Conservation (phyloP, 768 basidiomycete genomes). For the Boletus pseudopeckii region DNA sequence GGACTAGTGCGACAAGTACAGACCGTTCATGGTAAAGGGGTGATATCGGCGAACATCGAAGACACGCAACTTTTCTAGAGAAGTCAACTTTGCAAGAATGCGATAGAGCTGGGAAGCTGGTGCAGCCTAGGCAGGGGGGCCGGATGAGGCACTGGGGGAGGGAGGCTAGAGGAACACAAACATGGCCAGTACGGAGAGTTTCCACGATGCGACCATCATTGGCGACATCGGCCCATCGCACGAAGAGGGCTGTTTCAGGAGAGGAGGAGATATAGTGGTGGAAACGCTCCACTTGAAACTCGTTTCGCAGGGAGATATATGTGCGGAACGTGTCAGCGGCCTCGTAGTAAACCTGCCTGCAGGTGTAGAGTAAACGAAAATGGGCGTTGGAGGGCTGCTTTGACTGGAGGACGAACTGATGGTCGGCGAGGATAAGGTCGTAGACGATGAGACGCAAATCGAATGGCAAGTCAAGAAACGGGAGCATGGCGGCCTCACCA, state of each 20-base stretch:
- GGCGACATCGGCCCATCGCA: slow-evolving; percentile 37
- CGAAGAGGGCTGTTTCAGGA: slow-evolving; percentile 17
- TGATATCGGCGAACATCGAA: slow-evolving; percentile 29
- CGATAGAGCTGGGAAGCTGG: slow-evolving; percentile 34
- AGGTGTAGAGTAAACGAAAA: slow-evolving; percentile 31
- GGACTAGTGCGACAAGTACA: not conserved
- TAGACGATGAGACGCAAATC: slow-evolving; percentile 38
- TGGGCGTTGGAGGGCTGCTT: slow-evolving; percentile 36
- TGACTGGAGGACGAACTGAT: slow-evolving; percentile 29
- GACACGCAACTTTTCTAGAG: slow-evolving; percentile 32
- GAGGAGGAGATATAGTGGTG: slow-evolving; percentile 21
- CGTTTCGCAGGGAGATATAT: slow-evolving; percentile 39
- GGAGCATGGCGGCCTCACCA: slow-evolving; percentile 20
- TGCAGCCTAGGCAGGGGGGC: slow-evolving; percentile 1
- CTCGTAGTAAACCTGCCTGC: slow-evolving; percentile 31
- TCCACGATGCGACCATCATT: slow-evolving; percentile 37
- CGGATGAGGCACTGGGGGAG: slow-evolving; percentile 4
- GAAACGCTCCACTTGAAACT: slow-evolving; percentile 33
- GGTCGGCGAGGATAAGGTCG: slow-evolving; percentile 24
- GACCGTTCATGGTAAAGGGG: slow-evolving; percentile 17
- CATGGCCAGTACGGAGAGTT: slow-evolving; percentile 11
- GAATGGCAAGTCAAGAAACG: slow-evolving; percentile 30
- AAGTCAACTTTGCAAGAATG: slow-evolving; percentile 28
- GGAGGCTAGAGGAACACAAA: slow-evolving; percentile 15
- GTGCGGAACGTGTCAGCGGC: slow-evolving; percentile 26